phyloP scores from a whole-genome alignment of 805 yeast genomes.

The Cyberlindnera euphorbiiphila region DNA sequence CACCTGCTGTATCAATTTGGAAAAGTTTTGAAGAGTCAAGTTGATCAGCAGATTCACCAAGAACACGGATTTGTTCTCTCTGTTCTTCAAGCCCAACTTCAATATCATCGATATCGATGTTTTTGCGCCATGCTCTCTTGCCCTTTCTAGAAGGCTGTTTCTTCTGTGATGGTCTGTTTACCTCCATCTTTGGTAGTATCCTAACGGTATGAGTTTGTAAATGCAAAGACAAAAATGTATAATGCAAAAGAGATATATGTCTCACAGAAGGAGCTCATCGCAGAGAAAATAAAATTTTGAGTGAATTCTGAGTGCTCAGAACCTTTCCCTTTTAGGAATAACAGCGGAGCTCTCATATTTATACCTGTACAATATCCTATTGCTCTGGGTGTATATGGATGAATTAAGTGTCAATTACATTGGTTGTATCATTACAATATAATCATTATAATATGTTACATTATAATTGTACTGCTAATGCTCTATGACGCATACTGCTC shows the following conservation, averaged over 20 bases:
- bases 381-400: not conserved
- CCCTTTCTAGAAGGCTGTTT: slow-evolving; percentile 86
- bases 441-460: too few relatives aligned
- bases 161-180: slow-evolving; percentile 52
- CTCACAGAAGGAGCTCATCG: slow-evolving; percentile 20
- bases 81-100: slow-evolving; percentile 65
- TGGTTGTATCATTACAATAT: too few relatives aligned
- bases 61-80: slow-evolving; percentile 58
- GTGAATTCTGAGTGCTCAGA: slow-evolving; percentile 2
- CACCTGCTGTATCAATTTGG: slow-evolving; percentile 66
- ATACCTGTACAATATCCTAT: not conserved
- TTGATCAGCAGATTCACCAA: slow-evolving; percentile 40
- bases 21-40: slow-evolving; percentile 46
- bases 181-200: slow-evolving; percentile 33
- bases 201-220: not conserved
- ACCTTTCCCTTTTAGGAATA: slow-evolving; percentile 8
- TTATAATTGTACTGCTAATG: too few relatives aligned
- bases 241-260: not conserved
- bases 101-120: slow-evolving; percentile 81
- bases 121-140: slow-evolving; percentile 88
- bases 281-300: slow-evolving; percentile 2
- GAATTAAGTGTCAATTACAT: not conserved
- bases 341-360: not conserved
- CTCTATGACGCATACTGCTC: slow-evolving; percentile 10
- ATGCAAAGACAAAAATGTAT: not conserved